A percentile compares a stretch with the other conserved stretches of the same genome.
phyloP scores from a whole-genome alignment of 768 basidiomycete species.

The Phlegmacium glaucopus region DNA sequence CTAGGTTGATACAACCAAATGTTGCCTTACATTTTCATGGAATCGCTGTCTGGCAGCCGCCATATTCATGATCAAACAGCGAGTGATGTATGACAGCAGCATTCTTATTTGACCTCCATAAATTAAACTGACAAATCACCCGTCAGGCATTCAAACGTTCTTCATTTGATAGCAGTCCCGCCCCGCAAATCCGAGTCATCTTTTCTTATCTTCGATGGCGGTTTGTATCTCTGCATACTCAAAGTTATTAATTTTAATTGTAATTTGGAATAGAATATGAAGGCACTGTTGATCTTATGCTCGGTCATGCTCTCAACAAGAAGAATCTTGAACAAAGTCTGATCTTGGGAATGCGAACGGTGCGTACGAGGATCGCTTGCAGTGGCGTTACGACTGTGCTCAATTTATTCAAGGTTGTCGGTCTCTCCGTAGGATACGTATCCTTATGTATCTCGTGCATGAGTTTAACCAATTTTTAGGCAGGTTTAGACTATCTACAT shows the following conservation, averaged over 20 bases:
- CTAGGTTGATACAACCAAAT: not conserved
- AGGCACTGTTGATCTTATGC: not conserved
- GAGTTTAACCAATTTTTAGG: not conserved
- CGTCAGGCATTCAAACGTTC: conserved; percentile 3
- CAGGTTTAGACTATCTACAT: conserved; percentile 7
- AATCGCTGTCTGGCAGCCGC: conserved; percentile 1
- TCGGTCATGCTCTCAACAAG: not conserved
- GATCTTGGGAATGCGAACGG: conserved; percentile 3
- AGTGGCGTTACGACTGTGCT: not conserved
- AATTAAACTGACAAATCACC: not conserved
- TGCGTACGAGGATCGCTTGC: not conserved
- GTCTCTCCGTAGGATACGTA: conserved; percentile 5
- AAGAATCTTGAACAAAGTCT: conserved; percentile 4
- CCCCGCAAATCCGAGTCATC: not conserved
- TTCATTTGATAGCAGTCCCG: conserved; percentile 4
- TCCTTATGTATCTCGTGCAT: not conserved
- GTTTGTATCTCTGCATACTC: conserved; percentile 3
- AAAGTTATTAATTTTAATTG: not conserved
- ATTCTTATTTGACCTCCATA: no score
- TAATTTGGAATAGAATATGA: not conserved
- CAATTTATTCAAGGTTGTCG: not conserved
- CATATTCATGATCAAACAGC: conserved; percentile 2
- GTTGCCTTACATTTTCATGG: not conserved
- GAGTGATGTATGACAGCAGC: conserved; percentile 1
- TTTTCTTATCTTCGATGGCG: conserved; percentile 5